Evolutionary conservation across 1,139 yeast species (phyloP), one percentile per base, ranked within the genome.

Genomic region (Candida freyschussii): DNA sequence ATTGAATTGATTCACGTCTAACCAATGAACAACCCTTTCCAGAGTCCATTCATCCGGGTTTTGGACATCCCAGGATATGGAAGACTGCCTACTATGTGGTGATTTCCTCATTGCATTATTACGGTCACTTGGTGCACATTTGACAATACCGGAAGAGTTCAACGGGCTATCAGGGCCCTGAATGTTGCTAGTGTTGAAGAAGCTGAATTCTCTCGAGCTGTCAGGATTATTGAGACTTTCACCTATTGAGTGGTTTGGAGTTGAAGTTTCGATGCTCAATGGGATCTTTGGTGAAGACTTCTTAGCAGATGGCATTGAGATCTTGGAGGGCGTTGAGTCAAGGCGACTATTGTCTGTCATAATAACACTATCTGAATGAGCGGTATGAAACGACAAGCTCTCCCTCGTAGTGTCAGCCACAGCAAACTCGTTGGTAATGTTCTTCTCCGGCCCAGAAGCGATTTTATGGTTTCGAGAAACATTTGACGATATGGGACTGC

Each of bases 21-120:
- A 64, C 95, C 95, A 87, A 28, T 60, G 55, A 1, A 69, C 39
- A 1, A 86, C 93, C 34, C 82, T 66, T 12, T 69, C 73, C 45
- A 74, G 63, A 5, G 81, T 74, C 96, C 96, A 86, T 36, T 71
- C 75, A 3, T 59, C 61, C 0, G 74, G 68, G 28, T 56, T 57
- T 11, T 63, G 57, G 1, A 65, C 65, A 30, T 61, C 62, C 68
- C 69, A 63, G 4, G 65, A 57, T n/a, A 60, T 42, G 0, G 42
- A 62, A 26, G 43, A 56, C 36, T 45, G 56, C 48, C 48, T 50
- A 26, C 57, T 55, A 25, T 53, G 59, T 1, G 62, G 57, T 3
- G 60, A 50, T 12, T 45, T 51, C 32, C 55, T 50, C 6, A 48
- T 44, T 17, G 41, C 38, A 14, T 31, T 7, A 12, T 19, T 21